Conservation (phyloP, 78 protist genomes). For the slime mould (Dictyostelium discoideum) region dicty_2.7 NC_007088.5:3862501-3863000, state of each 20-base stretch:
- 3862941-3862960: slow-evolving; percentile 70
- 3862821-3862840: slow-evolving; percentile 89
- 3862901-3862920: slow-evolving; percentile 72
- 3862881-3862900: slow-evolving; percentile 72
- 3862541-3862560: slow-evolving; percentile 14
- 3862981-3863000: slow-evolving; percentile 51
- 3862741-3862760: slow-evolving; percentile 93
- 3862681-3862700: slow-evolving; percentile 94
- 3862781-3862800: slow-evolving; percentile 92
- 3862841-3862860: slow-evolving; percentile 49
- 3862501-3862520: slow-evolving; percentile 94
- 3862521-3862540: not conserved
- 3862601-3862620: slow-evolving; percentile 73
- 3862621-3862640: slow-evolving; percentile 81
- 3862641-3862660: slow-evolving; percentile 86
- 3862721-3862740: slow-evolving; percentile 93
- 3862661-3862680: slow-evolving; percentile 96
- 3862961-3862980: slow-evolving; percentile 26
- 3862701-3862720: slow-evolving; percentile 77
- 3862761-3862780: slow-evolving; percentile 89
- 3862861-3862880: slow-evolving; percentile 46
- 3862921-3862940: slow-evolving; percentile 60
- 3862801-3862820: slow-evolving; percentile 88
- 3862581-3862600: not conserved
- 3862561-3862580: slow-evolving; percentile 76